Conservation (phyloP, 768 basidiomycete species). For the Mycena capillaripes region DNA sequence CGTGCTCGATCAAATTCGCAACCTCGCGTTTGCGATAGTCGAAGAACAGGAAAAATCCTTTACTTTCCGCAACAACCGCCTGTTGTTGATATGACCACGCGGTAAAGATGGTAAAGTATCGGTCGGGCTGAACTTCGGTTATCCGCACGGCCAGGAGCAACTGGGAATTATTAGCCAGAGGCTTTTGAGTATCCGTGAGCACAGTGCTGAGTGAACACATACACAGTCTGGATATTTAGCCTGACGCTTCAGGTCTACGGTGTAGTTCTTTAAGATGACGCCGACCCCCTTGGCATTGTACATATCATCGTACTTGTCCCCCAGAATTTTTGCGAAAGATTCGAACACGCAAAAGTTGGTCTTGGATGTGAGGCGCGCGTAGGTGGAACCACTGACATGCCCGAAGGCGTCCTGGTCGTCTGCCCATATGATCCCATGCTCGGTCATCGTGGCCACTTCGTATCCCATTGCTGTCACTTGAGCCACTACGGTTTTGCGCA, state of each 20-base stretch:
- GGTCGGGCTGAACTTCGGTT: neutral
- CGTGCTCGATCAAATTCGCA: neutral
- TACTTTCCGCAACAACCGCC: slow-evolving; percentile 14
- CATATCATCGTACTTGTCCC: slow-evolving; percentile 10
- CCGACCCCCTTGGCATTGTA: neutral
- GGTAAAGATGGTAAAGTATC: neutral
- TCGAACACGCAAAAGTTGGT: slow-evolving; percentile 14
- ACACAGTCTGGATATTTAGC: slow-evolving; percentile 14
- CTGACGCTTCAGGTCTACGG: neutral
- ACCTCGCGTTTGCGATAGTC: slow-evolving; percentile 7
- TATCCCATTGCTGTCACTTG: slow-evolving; percentile 9
- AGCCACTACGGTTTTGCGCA: slow-evolving; percentile 31
- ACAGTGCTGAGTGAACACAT: neutral
- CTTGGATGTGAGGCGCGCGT: neutral
- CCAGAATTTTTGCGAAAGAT: neutral
- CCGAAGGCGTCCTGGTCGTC: slow-evolving; percentile 25
- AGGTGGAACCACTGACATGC: slow-evolving; percentile 1
- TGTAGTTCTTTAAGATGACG: neutral
- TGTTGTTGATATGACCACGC: slow-evolving; percentile 16
- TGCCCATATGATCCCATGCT: slow-evolving; percentile 13
- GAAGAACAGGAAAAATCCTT: neutral
- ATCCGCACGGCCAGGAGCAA: neutral
- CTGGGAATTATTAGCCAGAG: neutral
- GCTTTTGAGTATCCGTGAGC: too few relatives aligned
- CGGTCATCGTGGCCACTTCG: slow-evolving; percentile 11